These are phyloP conservation scores for Ilyonectria robusta DNA, from an alignment of 2,329 filamentous ascomycete genomes.

Conservation along the genomic window DNA sequence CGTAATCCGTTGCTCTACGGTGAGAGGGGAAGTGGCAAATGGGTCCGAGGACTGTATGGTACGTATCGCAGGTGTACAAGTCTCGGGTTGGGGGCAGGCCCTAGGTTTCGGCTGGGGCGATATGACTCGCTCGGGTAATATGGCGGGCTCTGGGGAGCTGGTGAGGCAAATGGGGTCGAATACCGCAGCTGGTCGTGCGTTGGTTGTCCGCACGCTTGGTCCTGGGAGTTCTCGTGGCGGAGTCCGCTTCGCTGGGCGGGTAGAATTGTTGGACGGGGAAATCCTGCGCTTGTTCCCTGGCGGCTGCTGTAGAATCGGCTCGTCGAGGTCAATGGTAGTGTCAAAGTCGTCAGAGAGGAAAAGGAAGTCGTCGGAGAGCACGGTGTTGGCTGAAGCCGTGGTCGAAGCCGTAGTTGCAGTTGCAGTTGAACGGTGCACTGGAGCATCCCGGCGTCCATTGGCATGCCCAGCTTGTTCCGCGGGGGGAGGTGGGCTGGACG, in stretches of 20 bases:
- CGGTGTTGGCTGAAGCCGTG: neutral
- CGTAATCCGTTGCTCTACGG: conserved; percentile 7
- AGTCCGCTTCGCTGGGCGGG: conserved; percentile 35
- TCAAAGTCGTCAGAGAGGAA: conserved; percentile 58
- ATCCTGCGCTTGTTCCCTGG: conserved; percentile 50
- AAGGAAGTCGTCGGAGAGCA: conserved; percentile 26
- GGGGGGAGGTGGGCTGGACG: conserved; percentile 51
- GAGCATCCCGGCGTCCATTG: neutral
- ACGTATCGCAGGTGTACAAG: neutral
- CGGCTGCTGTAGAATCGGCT: conserved; percentile 38
- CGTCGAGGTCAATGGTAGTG: conserved; percentile 55
- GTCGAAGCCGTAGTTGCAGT: neutral
- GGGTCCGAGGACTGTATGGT: conserved; percentile 47
- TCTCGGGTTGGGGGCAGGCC: neutral
- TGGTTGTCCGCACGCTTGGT: neutral
- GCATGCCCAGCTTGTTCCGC: conserved; percentile 4
- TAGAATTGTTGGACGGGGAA: conserved; percentile 31
- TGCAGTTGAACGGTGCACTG: neutral
- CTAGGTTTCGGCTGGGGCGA: conserved; percentile 8
- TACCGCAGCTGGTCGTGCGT: neutral
- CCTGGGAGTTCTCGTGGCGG: conserved; percentile 18
- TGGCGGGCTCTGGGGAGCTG: conserved; percentile 50
- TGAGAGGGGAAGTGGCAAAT: conserved; percentile 53
- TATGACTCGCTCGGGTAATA: conserved; percentile 2
- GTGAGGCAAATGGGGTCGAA: conserved; percentile 55